Base-by-base conservation (phyloP, 768 basidiomycete genomes). In the Panaeolus papilionaceus region DNA sequence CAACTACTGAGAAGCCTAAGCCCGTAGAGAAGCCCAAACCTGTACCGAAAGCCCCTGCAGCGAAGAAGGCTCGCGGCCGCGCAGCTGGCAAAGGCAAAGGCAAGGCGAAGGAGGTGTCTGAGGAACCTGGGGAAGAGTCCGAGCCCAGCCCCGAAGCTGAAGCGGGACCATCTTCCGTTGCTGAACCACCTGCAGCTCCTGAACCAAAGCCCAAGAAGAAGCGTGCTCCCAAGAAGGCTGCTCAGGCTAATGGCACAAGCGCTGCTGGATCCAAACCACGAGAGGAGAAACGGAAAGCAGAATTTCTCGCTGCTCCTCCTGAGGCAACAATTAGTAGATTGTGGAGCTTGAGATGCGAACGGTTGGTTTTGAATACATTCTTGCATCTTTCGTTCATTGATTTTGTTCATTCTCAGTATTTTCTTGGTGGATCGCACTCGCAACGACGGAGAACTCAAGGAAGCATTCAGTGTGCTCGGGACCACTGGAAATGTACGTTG, bases 361-460 rank as follows among this genome's bases (percentile, higher is more conserved):
- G 85, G 85, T 83, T 63, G 14, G 76, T 66, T n/a, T 9, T 37
- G n/a, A 20, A n/a, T 23, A 23, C 11, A 18, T 6, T 23, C 4
- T 28, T 40, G 39, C 7, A n/a, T 58, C 5, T 58, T 28, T 4
- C 28, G 40, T 64, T 28, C 14, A 28, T 26, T 12, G 33, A 12
- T 62, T 6, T 54, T 44, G 16, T 49, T 11, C 3, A 39, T 39
- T 1, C 26, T 61, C 12, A 90, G 89, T 64, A 90, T 94, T 78
- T 94, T 88, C 73, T 89, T 94, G 88, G 82, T 95, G 64, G 88
- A 91, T 63, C 79, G 93, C 6, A 79, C 80, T n/a, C 79, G 89
- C 18, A 77, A 80, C 1, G 81, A 77, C 0, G 80, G 79, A 0
- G 84, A 86, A 63, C 78, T 89, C 12, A 78, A 81, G 26, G 91